Percentiles rank a stretch among this genome's conserved stretches.
These are phyloP conservation scores for Colletotrichum sansevieriae DNA, from an alignment of 2,329 filamentous ascomycete species.

Conservation along the genomic window DNA sequence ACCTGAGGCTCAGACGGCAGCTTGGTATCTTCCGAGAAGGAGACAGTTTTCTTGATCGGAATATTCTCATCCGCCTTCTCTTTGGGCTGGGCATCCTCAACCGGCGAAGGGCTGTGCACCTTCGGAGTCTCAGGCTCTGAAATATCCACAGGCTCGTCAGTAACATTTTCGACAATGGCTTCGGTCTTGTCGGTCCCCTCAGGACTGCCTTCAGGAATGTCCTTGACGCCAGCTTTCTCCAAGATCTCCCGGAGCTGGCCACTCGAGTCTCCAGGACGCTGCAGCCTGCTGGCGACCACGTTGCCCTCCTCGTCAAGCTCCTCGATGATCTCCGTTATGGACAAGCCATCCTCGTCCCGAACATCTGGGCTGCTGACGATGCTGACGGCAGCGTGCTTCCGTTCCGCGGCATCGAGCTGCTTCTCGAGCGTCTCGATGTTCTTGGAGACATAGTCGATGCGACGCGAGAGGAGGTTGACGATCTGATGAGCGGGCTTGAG, in stretches of 20 bases:
- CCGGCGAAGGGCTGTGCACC: neutral
- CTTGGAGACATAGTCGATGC: constrained; percentile 89
- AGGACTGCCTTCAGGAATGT: constrained; percentile 51
- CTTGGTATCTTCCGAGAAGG: constrained; percentile 73
- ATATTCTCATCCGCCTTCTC: constrained; percentile 11
- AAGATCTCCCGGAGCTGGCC: constrained; percentile 79
- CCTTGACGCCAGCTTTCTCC: constrained; percentile 79
- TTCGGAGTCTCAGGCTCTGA: neutral
- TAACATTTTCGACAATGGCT: constrained; percentile 39
- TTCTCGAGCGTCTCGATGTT: constrained; percentile 83
- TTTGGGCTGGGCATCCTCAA: neutral
- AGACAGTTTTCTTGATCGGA: constrained; percentile 69
- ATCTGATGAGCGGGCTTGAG: constrained; percentile 72
- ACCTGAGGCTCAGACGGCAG: constrained; percentile 54
- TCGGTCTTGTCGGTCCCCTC: neutral
- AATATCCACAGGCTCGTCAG: constrained; percentile 27
- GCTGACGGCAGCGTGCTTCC: constrained; percentile 75
- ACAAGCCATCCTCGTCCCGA: constrained; percentile 76
- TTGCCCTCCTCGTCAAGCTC: constrained; percentile 93
- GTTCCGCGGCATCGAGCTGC: constrained; percentile 76
- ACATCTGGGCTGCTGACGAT: constrained; percentile 71
- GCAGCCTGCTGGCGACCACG: constrained; percentile 76
- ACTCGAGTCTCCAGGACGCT: constrained; percentile 76
- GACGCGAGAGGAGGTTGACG: constrained; percentile 75
- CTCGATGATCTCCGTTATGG: constrained; percentile 92